Percentiles rank a stretch among this genome's conserved stretches.
Evolutionary conservation across 768 basidiomycete species (phyloP).

Genomic region (Boletus vinaceobasis): DNA sequence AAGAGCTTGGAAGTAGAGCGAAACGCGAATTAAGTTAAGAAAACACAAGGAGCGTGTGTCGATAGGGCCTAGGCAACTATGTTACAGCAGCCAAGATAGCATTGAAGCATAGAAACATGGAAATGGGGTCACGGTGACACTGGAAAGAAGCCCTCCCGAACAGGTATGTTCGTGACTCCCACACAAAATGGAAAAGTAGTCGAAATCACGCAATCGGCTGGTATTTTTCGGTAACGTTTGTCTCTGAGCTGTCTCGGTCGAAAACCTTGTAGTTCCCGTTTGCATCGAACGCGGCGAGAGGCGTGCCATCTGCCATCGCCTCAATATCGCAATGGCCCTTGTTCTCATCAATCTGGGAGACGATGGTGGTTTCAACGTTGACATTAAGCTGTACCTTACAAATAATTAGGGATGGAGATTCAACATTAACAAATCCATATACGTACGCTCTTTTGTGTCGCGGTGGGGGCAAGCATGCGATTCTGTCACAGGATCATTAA

Average conservation of each 20-base stretch:
- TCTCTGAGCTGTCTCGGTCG: slow-evolving; percentile 19
- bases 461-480: slow-evolving; percentile 19
- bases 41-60: not conserved
- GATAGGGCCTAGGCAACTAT: slow-evolving; percentile 1
- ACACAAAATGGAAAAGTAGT: not conserved
- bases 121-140: not conserved
- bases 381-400: slow-evolving; percentile 24
- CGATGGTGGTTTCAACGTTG: slow-evolving; percentile 33
- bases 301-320: not conserved
- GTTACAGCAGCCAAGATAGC: slow-evolving; percentile 4
- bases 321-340: slow-evolving; percentile 25
- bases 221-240: slow-evolving; percentile 16
- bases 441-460: slow-evolving; percentile 24
- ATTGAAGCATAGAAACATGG: not conserved
- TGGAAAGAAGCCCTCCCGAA: not conserved
- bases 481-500: slow-evolving; percentile 10
- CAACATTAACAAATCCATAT: not conserved
- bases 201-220: slow-evolving; percentile 6
- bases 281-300: slow-evolving; percentile 8
- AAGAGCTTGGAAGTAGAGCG: slow-evolving; percentile 1
- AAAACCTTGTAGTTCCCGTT: slow-evolving; percentile 9
- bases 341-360: slow-evolving; percentile 30
- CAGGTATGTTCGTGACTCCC: slow-evolving; percentile 9
- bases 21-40: not conserved
- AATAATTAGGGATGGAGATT: not conserved